These are phyloP conservation scores for Quercus engelmannii DNA, from an alignment of 306 rosid genomes.

Conservation along the genomic window DNA sequence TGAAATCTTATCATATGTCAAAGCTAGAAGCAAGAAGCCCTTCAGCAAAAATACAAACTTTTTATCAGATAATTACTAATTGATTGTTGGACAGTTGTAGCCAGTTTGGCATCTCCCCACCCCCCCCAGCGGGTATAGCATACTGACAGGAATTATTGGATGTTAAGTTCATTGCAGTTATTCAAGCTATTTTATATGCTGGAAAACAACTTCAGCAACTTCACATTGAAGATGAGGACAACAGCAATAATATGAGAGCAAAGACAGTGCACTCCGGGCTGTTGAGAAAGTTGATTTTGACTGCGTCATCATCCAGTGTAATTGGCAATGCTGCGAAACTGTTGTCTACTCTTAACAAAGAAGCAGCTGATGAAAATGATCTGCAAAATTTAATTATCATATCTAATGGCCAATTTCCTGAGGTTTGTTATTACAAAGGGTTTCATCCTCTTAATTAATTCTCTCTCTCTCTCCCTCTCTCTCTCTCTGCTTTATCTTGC, in stretches of 20 bases:
- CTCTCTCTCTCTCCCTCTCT: not conserved
- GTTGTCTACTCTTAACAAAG: conserved; percentile 75
- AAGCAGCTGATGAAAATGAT: conserved; percentile 74
- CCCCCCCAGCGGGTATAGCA: not conserved
- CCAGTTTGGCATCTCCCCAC: not conserved
- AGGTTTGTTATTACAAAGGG: conserved; percentile 46
- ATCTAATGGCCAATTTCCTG: conserved; percentile 62
- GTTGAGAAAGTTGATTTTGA: conserved; percentile 62
- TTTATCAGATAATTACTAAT: conserved; percentile 4
- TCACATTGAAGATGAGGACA: conserved; percentile 41
- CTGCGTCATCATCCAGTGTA: conserved; percentile 64
- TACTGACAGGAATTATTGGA: conserved; percentile 10
- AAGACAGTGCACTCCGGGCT: conserved; percentile 45
- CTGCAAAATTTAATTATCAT: conserved; percentile 52
- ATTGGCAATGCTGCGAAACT: conserved; percentile 69
- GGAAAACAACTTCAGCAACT: conserved; percentile 88
- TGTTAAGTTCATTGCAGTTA: conserved; percentile 69
- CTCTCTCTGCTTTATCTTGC: conserved; percentile 4
- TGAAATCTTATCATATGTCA: not conserved
- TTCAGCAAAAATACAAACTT: not conserved
- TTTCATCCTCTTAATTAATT: conserved; percentile 3
- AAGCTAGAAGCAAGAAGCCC: not conserved
- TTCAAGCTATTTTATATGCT: conserved; percentile 73
- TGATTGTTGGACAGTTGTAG: conserved; percentile 12
- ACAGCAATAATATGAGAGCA: conserved; percentile 4